A percentile compares a stretch with the other conserved stretches of the same genome.
These are phyloP conservation scores for Alternaria panax DNA, from an alignment of 2,329 filamentous ascomycete genomes.

Conservation along the genomic window DNA sequence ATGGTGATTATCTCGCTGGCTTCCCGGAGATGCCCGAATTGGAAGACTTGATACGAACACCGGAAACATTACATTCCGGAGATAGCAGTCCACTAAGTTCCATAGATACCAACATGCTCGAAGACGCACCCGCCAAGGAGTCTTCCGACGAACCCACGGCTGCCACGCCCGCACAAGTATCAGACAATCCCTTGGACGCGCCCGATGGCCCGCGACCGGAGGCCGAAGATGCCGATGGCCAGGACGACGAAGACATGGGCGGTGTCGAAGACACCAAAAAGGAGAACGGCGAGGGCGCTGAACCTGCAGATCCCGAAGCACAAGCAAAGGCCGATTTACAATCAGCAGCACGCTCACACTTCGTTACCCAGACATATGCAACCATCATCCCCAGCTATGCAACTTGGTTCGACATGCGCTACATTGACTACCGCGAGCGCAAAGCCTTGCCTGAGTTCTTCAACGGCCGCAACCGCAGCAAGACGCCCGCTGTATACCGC, in stretches of 20 bases:
- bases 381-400: slow-evolving; percentile 98
- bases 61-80: neutral
- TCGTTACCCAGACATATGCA: slow-evolving; percentile 91
- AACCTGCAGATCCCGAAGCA: slow-evolving; percentile 55
- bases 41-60: neutral
- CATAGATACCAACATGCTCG: slow-evolving; percentile 67
- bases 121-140: slow-evolving; percentile 52
- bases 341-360: slow-evolving; percentile 85
- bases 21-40: neutral
- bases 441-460: slow-evolving; percentile 98
- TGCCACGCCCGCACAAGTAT: slow-evolving; percentile 61
- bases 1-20: neutral
- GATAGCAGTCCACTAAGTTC: slow-evolving; percentile 5
- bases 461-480: slow-evolving; percentile 97
- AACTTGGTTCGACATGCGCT: slow-evolving; percentile 98
- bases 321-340: slow-evolving; percentile 83
- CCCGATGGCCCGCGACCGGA: slow-evolving; percentile 66
- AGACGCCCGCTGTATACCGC: slow-evolving; percentile 96
- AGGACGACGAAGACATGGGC: slow-evolving; percentile 76
- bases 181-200: slow-evolving; percentile 74
- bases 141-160: slow-evolving; percentile 62
- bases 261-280: slow-evolving; percentile 50
- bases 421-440: slow-evolving; percentile 87
- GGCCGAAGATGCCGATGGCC: slow-evolving; percentile 64
- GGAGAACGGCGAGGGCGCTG: slow-evolving; percentile 43